Conservation (phyloP, 129 eudicot genomes). For the Deinandra increscens region DNA sequence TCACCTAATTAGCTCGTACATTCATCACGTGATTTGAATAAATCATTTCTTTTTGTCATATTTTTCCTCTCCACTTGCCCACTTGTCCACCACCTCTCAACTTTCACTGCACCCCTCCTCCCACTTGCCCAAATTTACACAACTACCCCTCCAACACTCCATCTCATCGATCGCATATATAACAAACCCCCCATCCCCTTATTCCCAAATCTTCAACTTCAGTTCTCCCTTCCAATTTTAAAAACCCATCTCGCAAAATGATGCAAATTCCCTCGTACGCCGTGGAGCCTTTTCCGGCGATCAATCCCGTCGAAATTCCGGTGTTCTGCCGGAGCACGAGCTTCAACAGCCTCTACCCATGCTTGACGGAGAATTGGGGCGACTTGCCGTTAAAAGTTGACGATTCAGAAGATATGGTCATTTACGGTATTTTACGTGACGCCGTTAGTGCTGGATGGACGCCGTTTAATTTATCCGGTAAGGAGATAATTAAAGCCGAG, state of each 20-base stretch:
- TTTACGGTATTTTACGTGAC: constrained; percentile 63
- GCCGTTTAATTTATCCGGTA: constrained; percentile 47
- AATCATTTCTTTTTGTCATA: constrained; percentile 20
- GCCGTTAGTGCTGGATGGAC: constrained; percentile 83
- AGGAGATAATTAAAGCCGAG: constrained; percentile 49
- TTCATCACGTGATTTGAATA: constrained; percentile 48
- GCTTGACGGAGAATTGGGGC: constrained; percentile 78
- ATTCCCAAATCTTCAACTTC: constrained; percentile 2
- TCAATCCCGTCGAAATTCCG: constrained; percentile 38
- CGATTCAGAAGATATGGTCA: constrained; percentile 81
- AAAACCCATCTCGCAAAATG: constrained; percentile 19
- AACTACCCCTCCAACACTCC: constrained; percentile 3
- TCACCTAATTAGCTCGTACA: constrained; percentile 16
- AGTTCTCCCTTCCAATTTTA: not conserved
- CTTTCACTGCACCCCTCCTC: constrained; percentile 29
- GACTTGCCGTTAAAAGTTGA: constrained; percentile 75
- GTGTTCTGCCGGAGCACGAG: constrained; percentile 59
- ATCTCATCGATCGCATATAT: constrained; percentile 6
- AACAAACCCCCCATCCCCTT: constrained; percentile 9
- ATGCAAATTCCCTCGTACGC: constrained; percentile 29
- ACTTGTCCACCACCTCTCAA: constrained; percentile 36
- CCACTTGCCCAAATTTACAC: constrained; percentile 17
- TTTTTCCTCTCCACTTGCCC: constrained; percentile 41
- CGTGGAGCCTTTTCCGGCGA: constrained; percentile 34
- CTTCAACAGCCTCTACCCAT: constrained; percentile 53